A percentile compares a stretch with the other conserved stretches of the same genome.
These are phyloP conservation scores for Turritis glabra DNA, from an alignment of 345 rosid genomes.

Conservation along the genomic window DNA sequence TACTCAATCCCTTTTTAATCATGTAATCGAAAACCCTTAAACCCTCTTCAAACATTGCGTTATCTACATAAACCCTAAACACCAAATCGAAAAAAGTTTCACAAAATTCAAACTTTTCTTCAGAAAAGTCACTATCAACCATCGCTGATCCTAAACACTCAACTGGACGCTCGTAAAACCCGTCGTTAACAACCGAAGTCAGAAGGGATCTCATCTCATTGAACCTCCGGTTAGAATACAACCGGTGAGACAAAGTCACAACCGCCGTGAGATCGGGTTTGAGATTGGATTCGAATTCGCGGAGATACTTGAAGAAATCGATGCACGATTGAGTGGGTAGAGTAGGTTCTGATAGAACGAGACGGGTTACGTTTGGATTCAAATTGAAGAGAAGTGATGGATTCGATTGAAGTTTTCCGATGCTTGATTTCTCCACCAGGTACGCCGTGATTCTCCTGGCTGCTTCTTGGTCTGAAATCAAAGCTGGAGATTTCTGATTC, in stretches of 20 bases:
- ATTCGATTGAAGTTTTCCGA: slow-evolving; percentile 41
- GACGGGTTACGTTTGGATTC: slow-evolving; percentile 45
- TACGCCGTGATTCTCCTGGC: slow-evolving; percentile 25
- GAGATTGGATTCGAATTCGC: slow-evolving; percentile 35
- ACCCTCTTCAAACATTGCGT: slow-evolving; percentile 59
- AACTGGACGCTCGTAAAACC: slow-evolving; percentile 40
- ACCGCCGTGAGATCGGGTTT: slow-evolving; percentile 58
- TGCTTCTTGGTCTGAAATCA: slow-evolving; percentile 29
- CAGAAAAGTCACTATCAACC: slow-evolving; percentile 31
- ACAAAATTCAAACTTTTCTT: slow-evolving; percentile 41
- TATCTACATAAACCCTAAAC: slow-evolving; percentile 71
- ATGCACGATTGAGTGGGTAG: slow-evolving; percentile 57
- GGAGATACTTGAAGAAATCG: slow-evolving; percentile 59
- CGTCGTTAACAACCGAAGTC: slow-evolving; percentile 44
- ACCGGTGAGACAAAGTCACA: slow-evolving; percentile 45
- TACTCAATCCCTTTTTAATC: slow-evolving; percentile 47
- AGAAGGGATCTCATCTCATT: slow-evolving; percentile 51
- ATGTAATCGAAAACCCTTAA: slow-evolving; percentile 58
- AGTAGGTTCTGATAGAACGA: slow-evolving; percentile 54
- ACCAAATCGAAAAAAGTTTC: slow-evolving; percentile 59
- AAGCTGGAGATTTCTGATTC: slow-evolving; percentile 11
- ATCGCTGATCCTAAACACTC: slow-evolving; percentile 41
- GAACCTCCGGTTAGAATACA: slow-evolving; percentile 51
- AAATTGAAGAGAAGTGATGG: slow-evolving; percentile 51
- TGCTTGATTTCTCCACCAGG: slow-evolving; percentile 37